Evolutionary conservation across 768 basidiomycete species (phyloP).

Genomic region (Pilatotrama ljubarskyi): DNA sequence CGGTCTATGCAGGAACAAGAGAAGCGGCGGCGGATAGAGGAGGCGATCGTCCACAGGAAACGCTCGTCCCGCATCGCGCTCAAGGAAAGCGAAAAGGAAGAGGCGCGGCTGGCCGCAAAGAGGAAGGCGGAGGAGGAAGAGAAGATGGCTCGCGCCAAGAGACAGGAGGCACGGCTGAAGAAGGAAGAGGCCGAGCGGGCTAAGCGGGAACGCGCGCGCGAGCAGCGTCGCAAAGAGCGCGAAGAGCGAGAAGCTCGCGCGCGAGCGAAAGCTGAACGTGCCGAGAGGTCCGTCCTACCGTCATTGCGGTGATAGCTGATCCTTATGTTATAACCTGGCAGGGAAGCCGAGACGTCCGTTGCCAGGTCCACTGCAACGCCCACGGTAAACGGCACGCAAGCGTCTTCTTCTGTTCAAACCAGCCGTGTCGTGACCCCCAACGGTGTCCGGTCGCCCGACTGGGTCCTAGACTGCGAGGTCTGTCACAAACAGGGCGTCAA

Average conservation of each 20-base stretch:
- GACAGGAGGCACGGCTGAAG: slow-evolving; percentile 42
- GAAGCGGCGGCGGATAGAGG: slow-evolving; percentile 62
- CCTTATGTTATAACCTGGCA: not conserved
- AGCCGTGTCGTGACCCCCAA: slow-evolving; percentile 36
- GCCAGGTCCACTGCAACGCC: slow-evolving; percentile 13
- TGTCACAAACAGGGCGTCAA: slow-evolving; percentile 75
- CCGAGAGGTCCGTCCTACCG: slow-evolving; percentile 7
- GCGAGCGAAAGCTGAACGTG: slow-evolving; percentile 29
- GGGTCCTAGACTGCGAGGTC: slow-evolving; percentile 89
- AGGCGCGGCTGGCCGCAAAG: slow-evolving; percentile 59
- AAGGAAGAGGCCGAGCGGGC: slow-evolving; percentile 41
- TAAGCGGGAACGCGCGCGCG: slow-evolving; percentile 59
- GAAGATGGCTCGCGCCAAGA: slow-evolving; percentile 61
- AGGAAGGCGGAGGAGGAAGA: slow-evolving; percentile 67
- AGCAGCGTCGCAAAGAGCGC: slow-evolving; percentile 47
- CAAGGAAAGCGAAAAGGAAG: slow-evolving; percentile 78
- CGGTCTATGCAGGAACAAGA: slow-evolving; percentile 53
- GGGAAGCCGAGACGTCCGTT: slow-evolving; percentile 1
- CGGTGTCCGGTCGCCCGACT: slow-evolving; percentile 62
- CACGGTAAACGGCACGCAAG: slow-evolving; percentile 15
- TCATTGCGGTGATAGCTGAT: not conserved
- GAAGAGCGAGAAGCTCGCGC: slow-evolving; percentile 40
- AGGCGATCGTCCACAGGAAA: slow-evolving; percentile 82
- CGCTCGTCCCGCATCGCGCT: slow-evolving; percentile 87
- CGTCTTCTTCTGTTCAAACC: slow-evolving; percentile 23